These are phyloP conservation scores for Penicillium longicatenatum DNA, from an alignment of 495 filamentous ascomycete genomes.

Conservation along the genomic window DNA sequence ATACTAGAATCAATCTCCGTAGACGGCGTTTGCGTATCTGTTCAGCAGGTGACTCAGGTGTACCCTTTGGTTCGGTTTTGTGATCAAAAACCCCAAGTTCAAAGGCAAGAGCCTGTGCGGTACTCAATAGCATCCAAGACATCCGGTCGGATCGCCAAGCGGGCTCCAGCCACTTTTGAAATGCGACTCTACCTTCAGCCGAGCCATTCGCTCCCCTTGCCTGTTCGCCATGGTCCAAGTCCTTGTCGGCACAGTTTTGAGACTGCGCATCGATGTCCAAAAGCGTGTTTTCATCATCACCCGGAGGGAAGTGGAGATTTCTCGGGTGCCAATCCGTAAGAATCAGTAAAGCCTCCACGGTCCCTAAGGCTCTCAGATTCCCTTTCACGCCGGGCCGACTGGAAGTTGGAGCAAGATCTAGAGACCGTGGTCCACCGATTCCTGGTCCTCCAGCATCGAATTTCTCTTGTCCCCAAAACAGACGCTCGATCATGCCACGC, in stretches of 20 bases:
- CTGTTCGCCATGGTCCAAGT: slow-evolving; percentile 39
- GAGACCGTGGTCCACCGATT: slow-evolving; percentile 62
- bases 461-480: slow-evolving; percentile 94
- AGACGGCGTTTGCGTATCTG: slow-evolving; percentile 78
- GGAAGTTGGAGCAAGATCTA: slow-evolving; percentile 64
- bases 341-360: slow-evolving; percentile 89
- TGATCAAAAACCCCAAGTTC: slow-evolving; percentile 95
- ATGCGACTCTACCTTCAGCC: slow-evolving; percentile 61
- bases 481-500: slow-evolving; percentile 87
- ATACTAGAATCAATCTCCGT: slow-evolving; percentile 82
- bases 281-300: slow-evolving; percentile 70
- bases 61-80: slow-evolving; percentile 53
- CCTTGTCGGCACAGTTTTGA: slow-evolving; percentile 35
- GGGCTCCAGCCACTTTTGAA: slow-evolving; percentile 94
- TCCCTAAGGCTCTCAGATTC: slow-evolving; percentile 83
- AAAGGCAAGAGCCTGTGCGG: slow-evolving; percentile 83
- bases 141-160: slow-evolving; percentile 96
- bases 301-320: slow-evolving; percentile 91
- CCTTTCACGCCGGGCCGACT: slow-evolving; percentile 59
- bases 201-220: slow-evolving; percentile 45
- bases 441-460: slow-evolving; percentile 87
- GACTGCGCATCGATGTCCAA: slow-evolving; percentile 52
- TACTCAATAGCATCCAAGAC: slow-evolving; percentile 98
- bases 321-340: slow-evolving; percentile 97
- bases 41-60: slow-evolving; percentile 62